These are phyloP conservation scores for Herpomyces periplanetae DNA, from an alignment of 2,329 filamentous ascomycete species.

Conservation along the genomic window DNA sequence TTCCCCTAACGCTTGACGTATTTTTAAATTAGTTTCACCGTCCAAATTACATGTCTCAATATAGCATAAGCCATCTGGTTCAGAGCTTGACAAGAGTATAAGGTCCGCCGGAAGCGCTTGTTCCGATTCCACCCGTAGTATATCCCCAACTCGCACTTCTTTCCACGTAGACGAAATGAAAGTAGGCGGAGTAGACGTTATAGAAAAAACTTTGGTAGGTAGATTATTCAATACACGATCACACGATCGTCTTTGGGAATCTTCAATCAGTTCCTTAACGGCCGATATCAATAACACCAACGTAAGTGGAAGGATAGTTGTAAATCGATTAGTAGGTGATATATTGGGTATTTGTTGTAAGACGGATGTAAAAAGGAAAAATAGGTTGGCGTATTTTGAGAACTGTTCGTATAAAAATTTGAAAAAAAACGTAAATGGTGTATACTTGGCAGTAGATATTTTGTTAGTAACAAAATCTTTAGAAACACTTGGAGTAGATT, in stretches of 20 bases:
- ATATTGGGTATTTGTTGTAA: constrained; percentile 82
- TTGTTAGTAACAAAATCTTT: constrained; percentile 90
- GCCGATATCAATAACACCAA: constrained; percentile 80
- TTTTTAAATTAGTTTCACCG: constrained; percentile 90
- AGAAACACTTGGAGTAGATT: constrained; percentile 53
- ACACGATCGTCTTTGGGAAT: constrained; percentile 53
- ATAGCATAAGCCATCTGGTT: constrained; percentile 87
- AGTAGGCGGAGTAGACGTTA: too few relatives aligned
- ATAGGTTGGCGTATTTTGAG: constrained; percentile 93
- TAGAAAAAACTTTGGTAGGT: constrained; percentile 39
- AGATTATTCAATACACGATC: constrained; percentile 63
- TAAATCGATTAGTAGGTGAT: constrained; percentile 76
- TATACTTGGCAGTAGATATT: constrained; percentile 92
- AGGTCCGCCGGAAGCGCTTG: constrained; percentile 78
- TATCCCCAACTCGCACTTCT: constrained; percentile 63
- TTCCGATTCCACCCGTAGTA: constrained; percentile 69
- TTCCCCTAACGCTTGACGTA: constrained; percentile 86
- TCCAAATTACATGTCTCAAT: constrained; percentile 95
- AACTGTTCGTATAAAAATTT: constrained; percentile 97
- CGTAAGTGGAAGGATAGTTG: constrained; percentile 68
- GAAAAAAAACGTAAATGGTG: constrained; percentile 55
- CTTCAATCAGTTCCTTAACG: constrained; percentile 69
- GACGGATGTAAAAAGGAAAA: constrained; percentile 87
- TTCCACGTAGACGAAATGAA: constrained; percentile 80
- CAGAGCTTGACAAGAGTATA: constrained; percentile 64